Conservation (phyloP, 202 grass and related monocot genomes). For the Schoenoplectus triqueter region DNA sequence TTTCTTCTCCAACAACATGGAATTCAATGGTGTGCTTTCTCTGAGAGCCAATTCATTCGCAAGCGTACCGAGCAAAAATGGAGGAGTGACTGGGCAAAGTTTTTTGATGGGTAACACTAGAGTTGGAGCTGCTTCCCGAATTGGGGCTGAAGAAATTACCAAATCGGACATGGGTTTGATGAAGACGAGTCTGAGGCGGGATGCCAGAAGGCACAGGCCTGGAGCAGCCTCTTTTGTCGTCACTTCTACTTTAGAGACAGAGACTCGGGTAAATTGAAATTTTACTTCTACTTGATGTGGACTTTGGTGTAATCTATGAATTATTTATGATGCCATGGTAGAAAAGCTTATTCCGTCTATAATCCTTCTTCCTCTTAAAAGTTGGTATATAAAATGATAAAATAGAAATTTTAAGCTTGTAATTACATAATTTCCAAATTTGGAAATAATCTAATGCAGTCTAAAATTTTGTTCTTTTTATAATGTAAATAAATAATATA, state of each 20-base stretch:
- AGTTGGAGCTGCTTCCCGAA: constrained; percentile 17
- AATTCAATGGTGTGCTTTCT: constrained; percentile 22
- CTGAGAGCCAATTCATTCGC: constrained; percentile 44
- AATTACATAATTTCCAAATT: not conserved
- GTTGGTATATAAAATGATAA: constrained; percentile 2
- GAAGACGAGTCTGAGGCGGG: constrained; percentile 22
- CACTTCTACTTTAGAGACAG: constrained; percentile 40
- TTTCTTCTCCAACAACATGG: constrained; percentile 32
- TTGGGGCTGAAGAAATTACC: constrained; percentile 5
- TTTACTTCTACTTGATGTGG: constrained; percentile 1
- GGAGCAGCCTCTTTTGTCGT: constrained; percentile 39
- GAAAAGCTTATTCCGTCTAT: not conserved
- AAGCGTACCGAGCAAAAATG: constrained; percentile 20
- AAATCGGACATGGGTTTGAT: constrained; percentile 18
- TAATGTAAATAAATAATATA: not conserved
- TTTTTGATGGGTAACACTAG: constrained; percentile 36
- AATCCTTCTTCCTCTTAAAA: not conserved
- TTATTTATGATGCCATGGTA: constrained; percentile 12
- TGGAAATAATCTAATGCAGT: not conserved
- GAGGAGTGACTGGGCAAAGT: constrained; percentile 28
- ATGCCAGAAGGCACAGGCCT: not conserved
- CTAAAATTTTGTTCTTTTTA: not conserved
- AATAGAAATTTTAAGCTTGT: constrained; percentile 9
- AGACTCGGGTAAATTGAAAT: constrained; percentile 42
- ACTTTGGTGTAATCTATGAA: not conserved